Conservation (phyloP, 306 rosid species). For the Quercus cerris region DNA sequence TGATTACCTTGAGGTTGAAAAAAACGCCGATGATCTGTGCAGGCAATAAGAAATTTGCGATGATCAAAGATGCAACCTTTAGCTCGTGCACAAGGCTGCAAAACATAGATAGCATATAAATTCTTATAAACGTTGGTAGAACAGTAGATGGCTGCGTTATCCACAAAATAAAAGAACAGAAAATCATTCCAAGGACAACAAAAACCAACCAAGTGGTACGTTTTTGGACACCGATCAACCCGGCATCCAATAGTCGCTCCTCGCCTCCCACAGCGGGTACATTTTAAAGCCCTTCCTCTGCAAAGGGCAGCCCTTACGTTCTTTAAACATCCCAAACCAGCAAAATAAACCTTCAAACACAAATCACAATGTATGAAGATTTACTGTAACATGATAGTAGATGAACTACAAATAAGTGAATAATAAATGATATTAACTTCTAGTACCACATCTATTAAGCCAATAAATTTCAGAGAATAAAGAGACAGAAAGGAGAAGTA, state of each 20-base stretch:
- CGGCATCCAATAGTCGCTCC: constrained; percentile 99
- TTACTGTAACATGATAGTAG: constrained; percentile 2
- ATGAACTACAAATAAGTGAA: constrained; percentile 2
- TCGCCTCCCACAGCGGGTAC: constrained; percentile 93
- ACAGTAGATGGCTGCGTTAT: neutral
- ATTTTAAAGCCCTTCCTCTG: constrained; percentile 94
- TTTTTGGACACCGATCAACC: constrained; percentile 94
- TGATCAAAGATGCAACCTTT: constrained; percentile 94
- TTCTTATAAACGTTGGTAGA: constrained; percentile 13
- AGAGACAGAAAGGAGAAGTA: too few species aligned
- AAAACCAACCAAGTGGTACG: constrained; percentile 90
- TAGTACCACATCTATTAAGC: neutral
- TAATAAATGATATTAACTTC: neutral
- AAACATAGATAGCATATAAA: constrained; percentile 22
- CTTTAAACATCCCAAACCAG: constrained; percentile 95
- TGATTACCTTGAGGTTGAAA: constrained; percentile 82
- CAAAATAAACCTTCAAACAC: constrained; percentile 92
- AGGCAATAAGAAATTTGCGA: constrained; percentile 96
- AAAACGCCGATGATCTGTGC: constrained; percentile 89
- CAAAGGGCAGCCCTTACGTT: constrained; percentile 95
- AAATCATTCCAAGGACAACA: constrained; percentile 14
- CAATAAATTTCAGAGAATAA: neutral
- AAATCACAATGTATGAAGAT: constrained; percentile 4
- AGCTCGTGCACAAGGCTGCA: constrained; percentile 98
- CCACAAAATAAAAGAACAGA: constrained; percentile 16